These are phyloP conservation scores for Lactarius pseudohatsudake DNA, from an alignment of 768 basidiomycete species.

Conservation along the genomic window DNA sequence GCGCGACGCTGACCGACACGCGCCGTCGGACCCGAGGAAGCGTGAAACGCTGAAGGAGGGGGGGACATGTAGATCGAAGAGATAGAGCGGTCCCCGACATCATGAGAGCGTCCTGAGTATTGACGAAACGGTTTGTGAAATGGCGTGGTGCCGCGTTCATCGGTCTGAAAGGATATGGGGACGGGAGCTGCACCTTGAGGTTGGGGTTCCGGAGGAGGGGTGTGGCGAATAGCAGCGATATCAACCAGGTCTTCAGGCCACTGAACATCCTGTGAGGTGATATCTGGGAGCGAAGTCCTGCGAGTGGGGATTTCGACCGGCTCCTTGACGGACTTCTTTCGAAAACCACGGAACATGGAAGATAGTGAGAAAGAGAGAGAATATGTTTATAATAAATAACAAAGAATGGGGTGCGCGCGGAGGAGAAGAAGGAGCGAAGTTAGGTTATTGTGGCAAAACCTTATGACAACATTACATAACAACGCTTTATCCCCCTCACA, in stretches of 20 bases:
- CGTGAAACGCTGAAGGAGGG: constrained; percentile 62
- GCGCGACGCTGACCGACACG: constrained; percentile 64
- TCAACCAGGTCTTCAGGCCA: constrained; percentile 87
- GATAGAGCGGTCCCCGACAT: constrained; percentile 53
- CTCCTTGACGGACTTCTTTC: constrained; percentile 61
- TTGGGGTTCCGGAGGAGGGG: constrained; percentile 37
- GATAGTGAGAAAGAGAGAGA: constrained; percentile 21
- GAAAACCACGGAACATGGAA: constrained; percentile 68
- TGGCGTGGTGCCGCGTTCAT: constrained; percentile 55
- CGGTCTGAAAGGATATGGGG: constrained; percentile 61
- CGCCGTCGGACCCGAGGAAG: constrained; percentile 37
- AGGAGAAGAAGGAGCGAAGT: constrained; percentile 3
- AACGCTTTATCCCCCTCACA: not conserved
- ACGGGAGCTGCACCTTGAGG: constrained; percentile 70
- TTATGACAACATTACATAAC: constrained; percentile 23
- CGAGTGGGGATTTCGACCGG: constrained; percentile 51
- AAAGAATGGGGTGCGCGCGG: not conserved
- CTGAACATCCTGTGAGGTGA: constrained; percentile 70
- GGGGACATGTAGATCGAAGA: constrained; percentile 69
- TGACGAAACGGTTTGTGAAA: constrained; percentile 83
- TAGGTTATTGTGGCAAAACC: constrained; percentile 6
- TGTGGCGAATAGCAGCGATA: constrained; percentile 59
- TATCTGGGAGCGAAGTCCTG: constrained; percentile 75
- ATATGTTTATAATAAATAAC: constrained; percentile 9
- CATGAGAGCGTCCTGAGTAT: constrained; percentile 34